A percentile compares a stretch with the other conserved stretches of the same genome.
phyloP scores from a whole-genome alignment of 2,329 filamentous ascomycete genomes.

The Epicoccum sorghinum region DNA sequence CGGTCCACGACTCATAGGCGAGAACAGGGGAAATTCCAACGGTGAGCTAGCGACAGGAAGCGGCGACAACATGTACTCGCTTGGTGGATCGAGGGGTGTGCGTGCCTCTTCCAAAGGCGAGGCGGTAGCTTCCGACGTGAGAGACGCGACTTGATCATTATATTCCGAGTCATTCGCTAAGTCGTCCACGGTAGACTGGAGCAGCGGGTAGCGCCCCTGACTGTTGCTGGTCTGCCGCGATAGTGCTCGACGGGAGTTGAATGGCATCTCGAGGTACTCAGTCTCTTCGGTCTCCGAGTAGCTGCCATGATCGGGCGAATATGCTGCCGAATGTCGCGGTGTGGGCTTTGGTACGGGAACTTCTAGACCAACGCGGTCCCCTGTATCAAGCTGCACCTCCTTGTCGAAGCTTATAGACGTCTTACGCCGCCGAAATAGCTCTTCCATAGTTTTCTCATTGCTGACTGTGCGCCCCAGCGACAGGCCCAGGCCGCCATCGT shows the following conservation, averaged over 20 bases:
- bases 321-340: conserved; percentile 25
- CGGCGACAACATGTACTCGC: conserved; percentile 45
- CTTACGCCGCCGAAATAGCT: conserved; percentile 40
- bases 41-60: conserved; percentile 41
- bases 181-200: conserved; percentile 43
- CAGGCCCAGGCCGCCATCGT: conserved; percentile 27
- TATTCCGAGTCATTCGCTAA: conserved; percentile 35
- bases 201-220: conserved; percentile 43
- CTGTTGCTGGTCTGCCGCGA: conserved; percentile 28
- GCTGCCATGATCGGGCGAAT: conserved; percentile 35
- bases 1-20: conserved; percentile 32
- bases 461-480: conserved; percentile 29
- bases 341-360: conserved; percentile 45
- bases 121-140: conserved; percentile 51
- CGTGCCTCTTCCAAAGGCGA: conserved; percentile 48
- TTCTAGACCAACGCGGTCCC: conserved; percentile 46
- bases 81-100: conserved; percentile 45
- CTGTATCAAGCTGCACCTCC: conserved; percentile 49
- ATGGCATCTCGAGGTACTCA: conserved; percentile 41
- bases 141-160: conserved; percentile 47
- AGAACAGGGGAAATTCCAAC: conserved; percentile 42
- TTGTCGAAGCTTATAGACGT: conserved; percentile 51
- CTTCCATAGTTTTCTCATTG: conserved; percentile 35
- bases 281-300: conserved; percentile 43
- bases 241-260: conserved; percentile 29